phyloP scores from a whole-genome alignment of 345 rosid species.

The Camelina laxa region DNA sequence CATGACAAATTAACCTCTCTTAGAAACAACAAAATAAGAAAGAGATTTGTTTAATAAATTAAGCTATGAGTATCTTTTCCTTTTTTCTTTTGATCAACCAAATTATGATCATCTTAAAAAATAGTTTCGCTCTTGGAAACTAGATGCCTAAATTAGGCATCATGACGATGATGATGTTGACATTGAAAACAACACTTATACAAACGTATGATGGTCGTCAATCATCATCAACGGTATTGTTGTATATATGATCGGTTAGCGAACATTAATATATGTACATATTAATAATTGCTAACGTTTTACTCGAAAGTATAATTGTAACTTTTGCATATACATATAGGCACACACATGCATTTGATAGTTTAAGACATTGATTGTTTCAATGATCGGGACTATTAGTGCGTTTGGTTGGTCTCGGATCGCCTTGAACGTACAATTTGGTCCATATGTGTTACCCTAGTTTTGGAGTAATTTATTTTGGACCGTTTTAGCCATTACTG shows the following conservation, averaged over 20 bases:
- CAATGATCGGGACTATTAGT: background rate
- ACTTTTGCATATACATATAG: constrained; percentile 11
- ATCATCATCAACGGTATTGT: constrained; percentile 31
- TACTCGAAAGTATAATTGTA: background rate
- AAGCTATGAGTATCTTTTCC: background rate
- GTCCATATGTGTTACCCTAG: constrained; percentile 9
- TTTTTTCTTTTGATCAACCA: background rate
- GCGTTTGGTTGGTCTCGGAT: constrained; percentile 36
- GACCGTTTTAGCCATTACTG: constrained; percentile 12
- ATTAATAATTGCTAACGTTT: constrained; percentile 9
- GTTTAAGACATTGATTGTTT: constrained; percentile 13
- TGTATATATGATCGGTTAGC: constrained; percentile 19
- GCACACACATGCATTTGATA: background rate
- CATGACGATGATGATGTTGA: constrained; percentile 26
- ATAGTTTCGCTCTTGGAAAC: background rate
- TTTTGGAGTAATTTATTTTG: constrained; percentile 25
- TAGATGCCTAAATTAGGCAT: background rate
- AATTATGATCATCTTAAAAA: background rate
- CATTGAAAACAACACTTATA: constrained; percentile 30
- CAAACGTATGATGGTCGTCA: constrained; percentile 31
- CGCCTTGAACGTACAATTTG: constrained; percentile 3
- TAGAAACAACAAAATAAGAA: constrained; percentile 2
- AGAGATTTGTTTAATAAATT: background rate
- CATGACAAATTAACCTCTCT: background rate
- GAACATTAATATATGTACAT: background rate